Evolutionary conservation across 768 basidiomycete genomes (phyloP).

Genomic region (Xerocomus brunneocitrinus): DNA sequence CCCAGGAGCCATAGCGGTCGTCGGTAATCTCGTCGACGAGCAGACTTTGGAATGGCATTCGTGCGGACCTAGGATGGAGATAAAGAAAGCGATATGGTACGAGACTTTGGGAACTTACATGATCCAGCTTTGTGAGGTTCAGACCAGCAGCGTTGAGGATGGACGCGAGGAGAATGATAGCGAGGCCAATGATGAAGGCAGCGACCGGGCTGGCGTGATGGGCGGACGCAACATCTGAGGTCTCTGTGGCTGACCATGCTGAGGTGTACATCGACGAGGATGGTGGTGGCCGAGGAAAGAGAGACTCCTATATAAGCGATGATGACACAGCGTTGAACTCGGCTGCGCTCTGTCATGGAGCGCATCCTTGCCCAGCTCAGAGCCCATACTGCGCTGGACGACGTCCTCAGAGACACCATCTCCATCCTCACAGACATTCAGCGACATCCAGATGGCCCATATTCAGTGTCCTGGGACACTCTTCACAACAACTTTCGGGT

Average conservation of each 20-base stretch:
- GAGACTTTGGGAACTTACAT: conserved; percentile 45
- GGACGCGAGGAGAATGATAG: conserved; percentile 79
- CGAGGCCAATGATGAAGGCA: conserved; percentile 77
- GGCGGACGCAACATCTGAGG: conserved; percentile 25
- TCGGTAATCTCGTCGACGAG: conserved; percentile 71
- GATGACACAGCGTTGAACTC: not conserved
- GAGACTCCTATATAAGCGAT: conserved; percentile 16
- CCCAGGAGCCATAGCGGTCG: conserved; percentile 88
- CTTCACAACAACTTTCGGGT: conserved; percentile 18
- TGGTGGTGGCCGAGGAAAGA: conserved; percentile 2
- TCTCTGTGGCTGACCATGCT: conserved; percentile 10
- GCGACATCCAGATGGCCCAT: conserved; percentile 15
- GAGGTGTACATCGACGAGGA: conserved; percentile 19
- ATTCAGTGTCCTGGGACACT: conserved; percentile 21
- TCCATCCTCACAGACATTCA: conserved; percentile 18
- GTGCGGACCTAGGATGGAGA: conserved; percentile 55
- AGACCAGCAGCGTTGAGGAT: conserved; percentile 91
- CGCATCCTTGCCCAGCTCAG: conserved; percentile 26
- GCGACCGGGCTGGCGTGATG: conserved; percentile 54
- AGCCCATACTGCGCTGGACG: conserved; percentile 7
- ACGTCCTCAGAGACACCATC: conserved; percentile 22
- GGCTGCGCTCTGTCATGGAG: conserved; percentile 15
- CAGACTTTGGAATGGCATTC: conserved; percentile 68
- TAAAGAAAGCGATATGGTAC: not conserved
- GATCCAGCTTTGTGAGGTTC: conserved; percentile 92